Evolutionary conservation across 805 yeast species (phyloP), one percentile per base, ranked within the genome.

Genomic region (Tetrapisispora iriomotensis): DNA sequence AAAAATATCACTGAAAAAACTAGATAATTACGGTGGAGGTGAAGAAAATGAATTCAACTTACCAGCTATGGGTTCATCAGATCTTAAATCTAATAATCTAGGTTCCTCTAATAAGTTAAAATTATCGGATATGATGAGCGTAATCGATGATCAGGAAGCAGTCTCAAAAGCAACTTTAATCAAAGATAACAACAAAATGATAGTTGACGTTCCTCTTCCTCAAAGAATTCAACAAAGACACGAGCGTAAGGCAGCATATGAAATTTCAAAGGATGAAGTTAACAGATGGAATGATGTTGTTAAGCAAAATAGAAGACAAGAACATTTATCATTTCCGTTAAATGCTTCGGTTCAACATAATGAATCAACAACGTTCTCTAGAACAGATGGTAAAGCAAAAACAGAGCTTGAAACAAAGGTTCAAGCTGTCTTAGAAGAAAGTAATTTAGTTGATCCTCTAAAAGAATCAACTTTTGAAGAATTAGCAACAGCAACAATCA

Each of bases 231-330:
- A 87, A 61, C 75, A 83, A 50, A 76, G 92, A 55, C 74, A 81
- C 48, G 95, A 88, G 50, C 74, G 97, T 55, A 72, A 70, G 41
- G 96, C 90, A 2, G 97, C 98, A 0, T 88, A 83, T 58, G 94
- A 84, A 41, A 73, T 92, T 25, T 77, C 96, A 33, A 86, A 80
- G 49, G 82, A 80, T 31, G 95, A 92, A 56, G 83, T 90, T 6
- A 71, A 76, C 43, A 82, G 81, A 60, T 92, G 98, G 97, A 74
- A 78, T 39, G 95, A 87, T 37, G 74, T 80, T 1, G 85, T 92
- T 19, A 76, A 77, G 45, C 72, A 74, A 41, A 82, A 84, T 50
- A 75, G 95, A 49, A 75, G 77, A 44, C 92, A 95, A 1, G 96
- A 88, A 53, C 87, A 82, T 41, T 63, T 92, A 37, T 71, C 75